Evolutionary conservation across 441 rosid species (phyloP).

Genomic region (Pelargonium cotyledonis): DNA sequence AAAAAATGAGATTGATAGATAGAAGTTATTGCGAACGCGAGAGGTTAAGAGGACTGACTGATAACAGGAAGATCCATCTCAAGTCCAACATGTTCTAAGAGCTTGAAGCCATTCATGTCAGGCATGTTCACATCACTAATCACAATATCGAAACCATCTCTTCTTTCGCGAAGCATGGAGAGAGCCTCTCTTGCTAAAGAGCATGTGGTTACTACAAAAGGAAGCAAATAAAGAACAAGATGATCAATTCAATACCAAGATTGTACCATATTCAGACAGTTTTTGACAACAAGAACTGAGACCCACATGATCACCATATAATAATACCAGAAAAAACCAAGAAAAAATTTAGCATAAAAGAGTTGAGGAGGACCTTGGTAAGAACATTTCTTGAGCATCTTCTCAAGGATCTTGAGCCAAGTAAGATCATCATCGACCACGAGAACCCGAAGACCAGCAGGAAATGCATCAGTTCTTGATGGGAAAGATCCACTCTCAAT

Average conservation of each 20-base stretch:
- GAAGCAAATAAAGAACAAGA: background rate
- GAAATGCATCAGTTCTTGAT: slow-evolving; percentile 3
- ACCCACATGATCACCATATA: background rate
- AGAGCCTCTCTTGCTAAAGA: slow-evolving; percentile 7
- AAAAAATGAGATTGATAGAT: background rate
- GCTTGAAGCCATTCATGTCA: slow-evolving; percentile 9
- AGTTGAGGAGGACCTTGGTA: background rate
- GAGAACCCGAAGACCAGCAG: slow-evolving; percentile 7
- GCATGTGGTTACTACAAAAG: slow-evolving; percentile 2
- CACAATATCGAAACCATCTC: slow-evolving; percentile 10
- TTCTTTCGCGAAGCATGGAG: slow-evolving; percentile 5
- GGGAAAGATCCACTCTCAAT: slow-evolving; percentile 9
- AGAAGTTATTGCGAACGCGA: too few relatives aligned
- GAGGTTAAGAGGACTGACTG: background rate
- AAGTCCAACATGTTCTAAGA: slow-evolving; percentile 2
- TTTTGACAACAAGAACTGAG: background rate
- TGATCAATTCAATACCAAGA: background rate
- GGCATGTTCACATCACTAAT: slow-evolving; percentile 12
- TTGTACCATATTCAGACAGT: too few relatives aligned
- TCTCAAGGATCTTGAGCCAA: slow-evolving; percentile 11
- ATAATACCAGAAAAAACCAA: background rate
- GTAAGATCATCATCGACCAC: slow-evolving; percentile 9
- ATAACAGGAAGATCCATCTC: slow-evolving; percentile 10
- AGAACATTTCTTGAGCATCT: slow-evolving; percentile 8
- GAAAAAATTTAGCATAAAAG: background rate